phyloP scores from a whole-genome alignment of 805 yeast species.

The baker's yeast (Saccharomyces cerevisiae) region DNA sequence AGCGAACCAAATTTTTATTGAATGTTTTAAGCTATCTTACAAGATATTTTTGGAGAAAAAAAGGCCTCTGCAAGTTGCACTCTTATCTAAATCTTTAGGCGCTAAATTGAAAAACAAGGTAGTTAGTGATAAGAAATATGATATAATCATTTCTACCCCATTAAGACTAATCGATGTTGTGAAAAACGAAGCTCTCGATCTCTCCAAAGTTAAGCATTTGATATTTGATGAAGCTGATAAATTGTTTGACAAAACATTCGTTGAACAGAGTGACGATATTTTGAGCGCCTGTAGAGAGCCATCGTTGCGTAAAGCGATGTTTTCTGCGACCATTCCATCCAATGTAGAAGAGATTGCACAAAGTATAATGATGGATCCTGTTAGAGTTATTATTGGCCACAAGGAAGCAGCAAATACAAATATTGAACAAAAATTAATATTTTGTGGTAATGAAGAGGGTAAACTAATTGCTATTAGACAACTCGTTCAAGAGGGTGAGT shows the following conservation, averaged over 20 bases:
- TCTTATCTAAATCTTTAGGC: slow-evolving; percentile 65
- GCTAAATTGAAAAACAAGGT: slow-evolving; percentile 56
- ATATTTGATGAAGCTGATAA: slow-evolving; percentile 95
- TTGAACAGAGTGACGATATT: slow-evolving; percentile 85
- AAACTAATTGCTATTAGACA: slow-evolving; percentile 86
- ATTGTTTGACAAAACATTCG: slow-evolving; percentile 76
- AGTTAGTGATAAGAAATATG: slow-evolving; percentile 56
- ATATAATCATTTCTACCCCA: slow-evolving; percentile 81
- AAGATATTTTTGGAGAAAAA: slow-evolving; percentile 38
- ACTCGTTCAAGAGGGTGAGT: slow-evolving; percentile 72
- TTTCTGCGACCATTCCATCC: slow-evolving; percentile 93
- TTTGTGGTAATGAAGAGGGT: slow-evolving; percentile 93
- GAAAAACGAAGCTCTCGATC: slow-evolving; percentile 49
- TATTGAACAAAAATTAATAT: slow-evolving; percentile 75
- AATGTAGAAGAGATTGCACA: slow-evolving; percentile 83
- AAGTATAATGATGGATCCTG: slow-evolving; percentile 73
- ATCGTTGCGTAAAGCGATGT: slow-evolving; percentile 62
- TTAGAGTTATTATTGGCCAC: slow-evolving; percentile 83
- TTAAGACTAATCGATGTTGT: slow-evolving; percentile 75
- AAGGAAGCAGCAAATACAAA: slow-evolving; percentile 85
- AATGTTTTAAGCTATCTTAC: slow-evolving; percentile 48
- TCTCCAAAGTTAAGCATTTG: slow-evolving; percentile 61
- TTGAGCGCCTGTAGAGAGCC: slow-evolving; percentile 38
- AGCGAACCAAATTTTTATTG: slow-evolving; percentile 74
- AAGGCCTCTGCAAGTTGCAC: slow-evolving; percentile 44